Base-by-base conservation (phyloP, 176 grass and related monocot genomes). In the Cenchrus purpureus region DNA sequence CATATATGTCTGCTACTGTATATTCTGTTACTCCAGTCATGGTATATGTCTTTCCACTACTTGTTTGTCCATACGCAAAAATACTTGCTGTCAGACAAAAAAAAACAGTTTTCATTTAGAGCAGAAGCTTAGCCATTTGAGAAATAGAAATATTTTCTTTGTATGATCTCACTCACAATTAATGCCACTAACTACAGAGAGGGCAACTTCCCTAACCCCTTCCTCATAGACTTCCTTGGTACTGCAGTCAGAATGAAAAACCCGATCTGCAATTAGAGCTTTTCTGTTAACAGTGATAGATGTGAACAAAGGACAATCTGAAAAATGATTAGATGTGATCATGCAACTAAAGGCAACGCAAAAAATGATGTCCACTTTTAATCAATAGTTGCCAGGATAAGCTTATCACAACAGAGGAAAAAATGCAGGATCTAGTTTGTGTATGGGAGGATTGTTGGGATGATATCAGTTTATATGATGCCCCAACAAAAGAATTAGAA, bases 21-120 rank as follows among this genome's bases (percentile, higher is more conserved):
- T 89, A 88, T 71, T 99, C 97, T 80, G 94, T 99, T 72, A 99
- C 93, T 72, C 93, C 94, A 65, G 88, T 94, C 97, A 99, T 99
- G 32, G 97, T 99, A 73, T 92, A 96, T 64, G 97, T 99, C 79
- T 99, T 99, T 58, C 97, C 97, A 78, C 97, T 99, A 81, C 93
- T 94, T 76, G 97, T 99, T 91, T 99, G 97, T 32, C 97, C 97
- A 31, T 99, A 99, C 15, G 97, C 97, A 87, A 99, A 99, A 87
- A 99, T 89, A 83, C 91, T 96, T 76, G 97, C 97, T 99, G 84
- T n/a, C 42, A 69, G 61, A 82, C 81, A 81, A 64, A 68, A 64
- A 68, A 82, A 69, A 68, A 80, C 91, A 78, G 58, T 4, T 57
- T 20, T 46, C 59, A 32, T 84, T 87, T 60, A 87, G 74, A 45